These are phyloP conservation scores for Fusarium sambucinum DNA, from an alignment of 2,329 filamentous ascomycete species.

Conservation along the genomic window DNA sequence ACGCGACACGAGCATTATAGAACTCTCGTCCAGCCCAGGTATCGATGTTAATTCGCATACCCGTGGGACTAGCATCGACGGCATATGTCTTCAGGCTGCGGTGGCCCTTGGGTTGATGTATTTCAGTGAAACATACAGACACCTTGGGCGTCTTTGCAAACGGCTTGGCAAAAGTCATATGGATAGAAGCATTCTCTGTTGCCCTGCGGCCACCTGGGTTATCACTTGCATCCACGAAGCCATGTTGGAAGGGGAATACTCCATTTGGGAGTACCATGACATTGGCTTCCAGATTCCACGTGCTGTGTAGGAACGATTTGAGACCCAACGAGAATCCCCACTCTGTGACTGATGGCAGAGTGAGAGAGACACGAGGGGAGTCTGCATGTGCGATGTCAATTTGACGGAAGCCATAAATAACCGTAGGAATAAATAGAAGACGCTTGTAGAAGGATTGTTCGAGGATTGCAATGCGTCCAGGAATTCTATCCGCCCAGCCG, in stretches of 20 bases:
- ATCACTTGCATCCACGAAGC: neutral
- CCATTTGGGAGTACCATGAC: too few species aligned
- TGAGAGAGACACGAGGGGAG: too few species aligned
- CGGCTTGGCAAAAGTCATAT: neutral
- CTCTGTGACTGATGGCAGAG: too few species aligned
- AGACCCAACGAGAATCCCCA: too few species aligned
- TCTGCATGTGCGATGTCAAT: too few species aligned
- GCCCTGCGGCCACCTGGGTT: neutral
- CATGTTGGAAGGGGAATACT: neutral
- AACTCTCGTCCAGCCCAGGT: neutral
- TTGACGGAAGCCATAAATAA: too few species aligned
- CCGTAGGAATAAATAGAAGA: too few species aligned
- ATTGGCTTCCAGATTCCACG: too few species aligned
- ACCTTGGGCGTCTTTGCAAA: neutral
- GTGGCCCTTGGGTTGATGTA: neutral
- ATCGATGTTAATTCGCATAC: neutral
- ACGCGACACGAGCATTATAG: neutral
- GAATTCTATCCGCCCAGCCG: too few species aligned
- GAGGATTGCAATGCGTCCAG: too few species aligned
- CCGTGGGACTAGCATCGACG: neutral
- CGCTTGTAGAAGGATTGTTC: too few species aligned
- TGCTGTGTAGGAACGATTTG: too few species aligned
- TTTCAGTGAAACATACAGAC: neutral
- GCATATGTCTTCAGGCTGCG: neutral
- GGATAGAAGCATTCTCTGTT: fast-evolving